Percentiles rank a stretch among this genome's conserved stretches.
These are phyloP conservation scores for Tricholoma saponaceum DNA, from an alignment of 768 basidiomycete genomes.

Conservation along the genomic window DNA sequence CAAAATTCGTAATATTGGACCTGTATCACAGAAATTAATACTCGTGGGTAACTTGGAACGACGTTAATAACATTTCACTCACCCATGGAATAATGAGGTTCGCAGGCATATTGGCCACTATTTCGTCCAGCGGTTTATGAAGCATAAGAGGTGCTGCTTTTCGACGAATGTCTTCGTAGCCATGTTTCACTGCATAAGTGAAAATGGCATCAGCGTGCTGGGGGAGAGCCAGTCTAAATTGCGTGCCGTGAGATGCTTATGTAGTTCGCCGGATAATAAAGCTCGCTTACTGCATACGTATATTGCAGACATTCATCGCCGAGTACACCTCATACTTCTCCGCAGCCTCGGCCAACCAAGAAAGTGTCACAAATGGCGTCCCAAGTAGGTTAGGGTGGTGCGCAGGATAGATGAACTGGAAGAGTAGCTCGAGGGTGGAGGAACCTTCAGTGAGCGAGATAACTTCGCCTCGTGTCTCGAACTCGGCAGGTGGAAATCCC, in stretches of 20 bases:
- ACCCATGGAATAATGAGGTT: constrained; percentile 6
- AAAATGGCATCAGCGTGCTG: constrained; percentile 1
- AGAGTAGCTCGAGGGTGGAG: constrained; percentile 3
- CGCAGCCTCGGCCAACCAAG: constrained; percentile 1
- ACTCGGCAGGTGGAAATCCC: background rate
- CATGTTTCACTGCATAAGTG: constrained; percentile 7
- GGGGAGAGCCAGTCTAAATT: constrained; percentile 1
- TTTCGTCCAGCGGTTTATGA: constrained; percentile 2
- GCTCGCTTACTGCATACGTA: constrained; percentile 3
- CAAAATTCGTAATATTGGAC: constrained; percentile 7
- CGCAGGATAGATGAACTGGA: constrained; percentile 8
- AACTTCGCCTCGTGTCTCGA: background rate
- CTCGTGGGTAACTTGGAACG: background rate
- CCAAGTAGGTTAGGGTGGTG: constrained; percentile 5
- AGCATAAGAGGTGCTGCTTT: constrained; percentile 7
- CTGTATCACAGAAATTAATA: background rate
- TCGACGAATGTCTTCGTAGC: constrained; percentile 8
- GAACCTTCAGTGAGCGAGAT: constrained; percentile 1
- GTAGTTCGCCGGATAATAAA: too few relatives aligned
- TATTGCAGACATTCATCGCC: constrained; percentile 6
- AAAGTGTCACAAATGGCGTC: background rate
- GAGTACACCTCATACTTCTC: constrained; percentile 9
- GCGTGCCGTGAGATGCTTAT: too few relatives aligned
- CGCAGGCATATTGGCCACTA: background rate
- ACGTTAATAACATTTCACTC: background rate